Conservation (phyloP, 805 yeast genomes). For the Hanseniaspora singularis region DNA sequence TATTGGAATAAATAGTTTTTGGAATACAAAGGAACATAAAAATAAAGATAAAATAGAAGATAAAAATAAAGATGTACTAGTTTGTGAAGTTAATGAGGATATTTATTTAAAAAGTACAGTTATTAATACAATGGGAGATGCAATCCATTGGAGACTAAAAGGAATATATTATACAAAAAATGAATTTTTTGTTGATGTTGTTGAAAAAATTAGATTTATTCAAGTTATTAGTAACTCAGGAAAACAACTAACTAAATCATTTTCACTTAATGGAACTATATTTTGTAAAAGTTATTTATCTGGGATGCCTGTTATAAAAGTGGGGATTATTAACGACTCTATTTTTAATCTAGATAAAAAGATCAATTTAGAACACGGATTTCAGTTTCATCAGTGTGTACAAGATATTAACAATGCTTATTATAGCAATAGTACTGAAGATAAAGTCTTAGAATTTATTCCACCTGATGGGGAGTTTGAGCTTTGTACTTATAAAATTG, state of each 20-base stretch:
- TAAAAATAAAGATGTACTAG: neutral
- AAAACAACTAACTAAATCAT: constrained; percentile 37
- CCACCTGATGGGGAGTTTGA: constrained; percentile 87
- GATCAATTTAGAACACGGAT: constrained; percentile 42
- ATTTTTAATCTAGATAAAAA: constrained; percentile 32
- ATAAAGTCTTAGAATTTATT: constrained; percentile 49
- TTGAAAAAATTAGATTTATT: constrained; percentile 59
- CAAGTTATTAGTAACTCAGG: constrained; percentile 49
- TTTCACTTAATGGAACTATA: constrained; percentile 61
- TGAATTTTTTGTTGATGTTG: constrained; percentile 79
- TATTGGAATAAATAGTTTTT: neutral
- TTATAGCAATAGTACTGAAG: constrained; percentile 42
- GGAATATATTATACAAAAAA: constrained; percentile 80
- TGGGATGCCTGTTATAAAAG: constrained; percentile 77
- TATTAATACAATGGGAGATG: constrained; percentile 61
- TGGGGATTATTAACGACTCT: constrained; percentile 56
- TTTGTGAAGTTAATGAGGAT: constrained; percentile 19
- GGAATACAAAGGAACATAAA: neutral
- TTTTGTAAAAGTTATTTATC: constrained; percentile 64
- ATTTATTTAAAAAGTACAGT: constrained; percentile 55
- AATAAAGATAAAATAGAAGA: neutral
- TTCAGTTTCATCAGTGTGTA: constrained; percentile 85
- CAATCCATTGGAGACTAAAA: constrained; percentile 84
- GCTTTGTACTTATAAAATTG: constrained; percentile 33
- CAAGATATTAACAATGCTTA: constrained; percentile 29